Percentiles rank a stretch among this genome's conserved stretches.
These are phyloP conservation scores for Bonia amplexicaulis DNA, from an alignment of 176 grass and related monocot genomes.

Conservation along the genomic window DNA sequence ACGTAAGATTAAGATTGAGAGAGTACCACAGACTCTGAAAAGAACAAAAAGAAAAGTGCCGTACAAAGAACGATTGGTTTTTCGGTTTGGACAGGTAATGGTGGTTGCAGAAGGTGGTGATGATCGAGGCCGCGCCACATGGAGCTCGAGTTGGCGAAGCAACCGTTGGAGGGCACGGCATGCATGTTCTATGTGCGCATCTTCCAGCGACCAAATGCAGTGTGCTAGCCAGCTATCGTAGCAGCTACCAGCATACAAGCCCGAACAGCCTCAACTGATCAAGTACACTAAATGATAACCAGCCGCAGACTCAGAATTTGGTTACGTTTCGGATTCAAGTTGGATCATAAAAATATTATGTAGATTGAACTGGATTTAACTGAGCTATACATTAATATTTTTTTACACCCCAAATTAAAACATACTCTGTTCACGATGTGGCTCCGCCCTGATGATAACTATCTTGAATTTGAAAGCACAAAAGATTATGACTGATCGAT, in stretches of 20 bases:
- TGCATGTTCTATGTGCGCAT: background rate
- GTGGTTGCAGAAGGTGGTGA: background rate
- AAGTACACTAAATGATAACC: background rate
- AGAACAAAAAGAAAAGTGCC: background rate
- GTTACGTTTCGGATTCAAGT: no score
- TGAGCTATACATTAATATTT: no score
- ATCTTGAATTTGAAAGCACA: background rate
- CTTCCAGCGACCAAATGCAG: background rate
- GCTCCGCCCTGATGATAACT: no score
- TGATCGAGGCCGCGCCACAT: conserved; percentile 23
- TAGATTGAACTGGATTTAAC: no score
- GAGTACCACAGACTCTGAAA: background rate
- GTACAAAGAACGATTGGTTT: background rate
- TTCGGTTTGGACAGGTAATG: background rate
- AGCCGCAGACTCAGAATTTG: no score
- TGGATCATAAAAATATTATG: no score
- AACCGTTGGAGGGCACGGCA: background rate
- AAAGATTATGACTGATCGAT: background rate
- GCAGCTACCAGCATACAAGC: background rate
- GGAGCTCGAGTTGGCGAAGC: conserved; percentile 21
- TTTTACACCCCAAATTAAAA: no score
- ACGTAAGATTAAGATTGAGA: background rate
- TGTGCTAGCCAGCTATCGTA: background rate
- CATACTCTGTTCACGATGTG: no score
- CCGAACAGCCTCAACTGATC: background rate